A percentile compares a stretch with the other conserved stretches of the same genome.
Evolutionary conservation across 805 yeast genomes (phyloP).

Genomic region (Myxozyma vanderwaltii): DNA sequence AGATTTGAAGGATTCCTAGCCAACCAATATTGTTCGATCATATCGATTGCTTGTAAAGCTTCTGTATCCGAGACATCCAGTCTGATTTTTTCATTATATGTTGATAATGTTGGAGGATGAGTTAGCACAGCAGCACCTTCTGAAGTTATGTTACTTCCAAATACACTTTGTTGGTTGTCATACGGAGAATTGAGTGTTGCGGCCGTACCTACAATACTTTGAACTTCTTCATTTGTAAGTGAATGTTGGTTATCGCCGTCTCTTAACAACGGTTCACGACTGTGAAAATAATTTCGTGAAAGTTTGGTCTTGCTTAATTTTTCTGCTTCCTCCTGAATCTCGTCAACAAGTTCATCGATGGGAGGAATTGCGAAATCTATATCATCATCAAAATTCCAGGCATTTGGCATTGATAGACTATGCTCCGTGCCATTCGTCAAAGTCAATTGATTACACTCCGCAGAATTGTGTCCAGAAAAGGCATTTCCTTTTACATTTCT

Average conservation of each 20-base stretch:
- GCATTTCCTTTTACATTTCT: no score
- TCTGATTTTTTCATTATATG: no score
- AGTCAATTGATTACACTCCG: not conserved
- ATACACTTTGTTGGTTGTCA: not conserved
- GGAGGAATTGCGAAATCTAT: conserved; percentile 18
- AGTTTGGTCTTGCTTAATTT: not conserved
- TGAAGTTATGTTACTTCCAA: not conserved
- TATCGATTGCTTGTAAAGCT: no score
- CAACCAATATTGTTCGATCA: no score
- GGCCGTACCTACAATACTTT: not conserved
- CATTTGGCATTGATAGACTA: not conserved
- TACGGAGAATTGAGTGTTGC: not conserved
- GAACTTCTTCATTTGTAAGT: not conserved
- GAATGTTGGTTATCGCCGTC: not conserved
- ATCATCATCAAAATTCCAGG: not conserved
- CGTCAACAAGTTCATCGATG: conserved; percentile 28
- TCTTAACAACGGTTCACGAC: no score
- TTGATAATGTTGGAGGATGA: no score
- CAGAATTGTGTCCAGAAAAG: no score
- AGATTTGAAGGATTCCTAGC: no score
- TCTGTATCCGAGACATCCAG: no score
- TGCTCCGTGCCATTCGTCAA: not conserved
- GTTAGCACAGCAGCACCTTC: no score
- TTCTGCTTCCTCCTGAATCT: conserved; percentile 26
- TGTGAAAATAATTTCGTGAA: not conserved